Evolutionary conservation across 2,329 filamentous ascomycete species (phyloP), one percentile per base, ranked within the genome.

Genomic region (Magnaporthiopsis poae): DNA sequence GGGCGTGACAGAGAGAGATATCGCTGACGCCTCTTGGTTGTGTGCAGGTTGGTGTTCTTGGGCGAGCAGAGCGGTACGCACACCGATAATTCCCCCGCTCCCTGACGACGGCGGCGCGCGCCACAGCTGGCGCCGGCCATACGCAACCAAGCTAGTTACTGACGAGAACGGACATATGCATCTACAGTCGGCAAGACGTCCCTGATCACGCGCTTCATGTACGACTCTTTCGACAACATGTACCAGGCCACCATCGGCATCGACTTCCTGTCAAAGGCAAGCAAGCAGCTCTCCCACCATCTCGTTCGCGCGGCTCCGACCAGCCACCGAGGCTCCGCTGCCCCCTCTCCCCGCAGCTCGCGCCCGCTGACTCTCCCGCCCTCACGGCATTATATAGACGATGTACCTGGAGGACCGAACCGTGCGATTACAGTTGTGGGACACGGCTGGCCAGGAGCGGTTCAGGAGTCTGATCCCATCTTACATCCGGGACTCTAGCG

Each of bases 381-480:
- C 61, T 62, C 61, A 15, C 33, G 61, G 2, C 15, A 27, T 33
- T 13, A 63, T 36, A 3, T 71, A 93, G 91, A 99, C 95, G 66
- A 99, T 99, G 96, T 99, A 99, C 80, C 89, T 99, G 69, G 95
- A 99, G 81, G 95, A 99, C 82, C 88, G 95, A 77, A 99, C 95
- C 60, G 95, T 99, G 69, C 90, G 96, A 75, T 85, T 99, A 77
- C 95, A 99, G 77, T 86, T 99, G 69, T 99, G 95, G 95, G 95
- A 99, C 78, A 99, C 95, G 7, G 95, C 95, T 63, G 95, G 95
- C 69, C 95, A 99, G 79, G 95, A 99, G 80, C 88, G 95, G 72
- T 99, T 99, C 82, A 90, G 96, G 77, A 96, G 91, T 75, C 80
- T 99, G 74, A 99, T 99, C 72, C 96, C 96, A 66, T 97, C 92